Evolutionary conservation across 768 basidiomycete species (phyloP), one percentile per base, ranked within the genome.

Genomic region (Tulasnella calospora): DNA sequence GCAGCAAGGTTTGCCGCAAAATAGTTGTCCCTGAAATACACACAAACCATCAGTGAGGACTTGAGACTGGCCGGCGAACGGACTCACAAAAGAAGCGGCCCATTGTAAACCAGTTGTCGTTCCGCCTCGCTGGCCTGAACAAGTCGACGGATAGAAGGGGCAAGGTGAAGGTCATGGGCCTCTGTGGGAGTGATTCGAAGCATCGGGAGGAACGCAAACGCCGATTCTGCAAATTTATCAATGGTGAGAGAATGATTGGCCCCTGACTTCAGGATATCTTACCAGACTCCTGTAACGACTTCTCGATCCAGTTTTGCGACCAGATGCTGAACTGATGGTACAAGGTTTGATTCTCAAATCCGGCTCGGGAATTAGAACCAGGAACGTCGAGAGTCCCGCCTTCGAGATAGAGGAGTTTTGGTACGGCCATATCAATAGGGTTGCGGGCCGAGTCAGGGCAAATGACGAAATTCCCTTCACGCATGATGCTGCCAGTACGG

Each of bases 391-490:
- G 80, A 10, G 96, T 84, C 15, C 93, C 93, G 19, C 93, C 92
- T 70, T 94, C 93, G 38, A 89, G 86, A 83, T 92, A 94, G 21
- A 99, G 83, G 33, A 97, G 83, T 80, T 88, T 86, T 3, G 98
- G 97, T 15, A 99, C 84, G 0, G 84, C 83, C 78, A 91, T 90
- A 81, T 93, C 90, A 80, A 99, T 97, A 2, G 94, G 93, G 83
- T 93, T 98, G 75, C 89, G 88, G 6, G 95, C 92, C 13, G 95
- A 96, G 83, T 98, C 97, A 9, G 94, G 91, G 17, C 92, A 86
- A 70, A 90, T 87, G 73, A 97, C 86, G 76, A 91, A 89, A 82
- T 97, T 94, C n/a, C 93, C 92, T 86, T 99, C 94, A 46, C 97
- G 90, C 74, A 89, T 87, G n/a, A 96, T 85, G 21, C 92, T 91